These are phyloP conservation scores for Gossypium davidsonii DNA, from an alignment of 441 rosid genomes.

Conservation along the genomic window DNA sequence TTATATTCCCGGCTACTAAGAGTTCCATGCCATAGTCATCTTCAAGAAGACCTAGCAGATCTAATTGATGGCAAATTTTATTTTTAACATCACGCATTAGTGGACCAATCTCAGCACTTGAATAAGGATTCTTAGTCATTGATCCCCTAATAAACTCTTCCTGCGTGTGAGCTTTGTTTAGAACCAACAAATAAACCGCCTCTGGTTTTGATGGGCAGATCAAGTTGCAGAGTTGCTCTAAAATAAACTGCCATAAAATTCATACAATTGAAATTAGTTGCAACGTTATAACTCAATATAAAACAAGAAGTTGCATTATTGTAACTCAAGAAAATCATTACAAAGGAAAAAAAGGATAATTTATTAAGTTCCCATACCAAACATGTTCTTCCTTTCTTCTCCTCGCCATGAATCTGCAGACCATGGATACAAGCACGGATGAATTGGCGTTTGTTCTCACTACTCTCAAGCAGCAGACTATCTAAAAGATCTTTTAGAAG, in stretches of 20 bases:
- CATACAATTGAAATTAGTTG: constrained; percentile 27
- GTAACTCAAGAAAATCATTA: not conserved
- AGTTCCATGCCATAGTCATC: constrained; percentile 99
- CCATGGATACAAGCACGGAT: constrained; percentile 95
- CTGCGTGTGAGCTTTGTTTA: constrained; percentile 97
- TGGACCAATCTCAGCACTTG: constrained; percentile 98
- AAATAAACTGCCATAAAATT: constrained; percentile 67
- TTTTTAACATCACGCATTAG: constrained; percentile 99
- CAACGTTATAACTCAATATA: not conserved
- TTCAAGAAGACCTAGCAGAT: constrained; percentile 79
- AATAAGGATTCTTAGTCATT: constrained; percentile 99
- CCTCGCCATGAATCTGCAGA: constrained; percentile 88
- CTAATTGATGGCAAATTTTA: constrained; percentile 96
- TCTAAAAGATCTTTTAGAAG: constrained; percentile 94
- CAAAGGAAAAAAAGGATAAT: not conserved
- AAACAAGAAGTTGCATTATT: constrained; percentile 10
- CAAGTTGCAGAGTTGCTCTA: constrained; percentile 99
- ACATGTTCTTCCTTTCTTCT: constrained; percentile 85
- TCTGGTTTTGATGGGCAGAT: constrained; percentile 99
- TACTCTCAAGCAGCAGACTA: constrained; percentile 96
- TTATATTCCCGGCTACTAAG: constrained; percentile 97
- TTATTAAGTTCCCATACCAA: constrained; percentile 48
- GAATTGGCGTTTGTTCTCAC: constrained; percentile 93
- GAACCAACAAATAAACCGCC: constrained; percentile 74
- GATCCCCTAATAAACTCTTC: constrained; percentile 99